Conservation (phyloP, 2,329 filamentous ascomycete species). For the Exophiala mesophila region DNA sequence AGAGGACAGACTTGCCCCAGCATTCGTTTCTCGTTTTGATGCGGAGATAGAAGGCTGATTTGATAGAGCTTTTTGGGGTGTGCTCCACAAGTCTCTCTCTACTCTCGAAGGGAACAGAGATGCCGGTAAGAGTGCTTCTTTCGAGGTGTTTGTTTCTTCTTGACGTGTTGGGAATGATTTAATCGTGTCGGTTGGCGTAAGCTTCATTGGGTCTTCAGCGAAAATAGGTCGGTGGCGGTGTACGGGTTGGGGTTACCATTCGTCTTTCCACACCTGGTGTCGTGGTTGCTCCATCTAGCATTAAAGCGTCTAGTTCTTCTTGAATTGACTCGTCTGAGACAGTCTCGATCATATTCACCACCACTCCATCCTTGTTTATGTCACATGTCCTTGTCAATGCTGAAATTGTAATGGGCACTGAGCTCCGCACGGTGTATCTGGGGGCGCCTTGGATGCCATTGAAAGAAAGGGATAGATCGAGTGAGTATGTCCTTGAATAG, state of each 20-base stretch:
- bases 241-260: constrained; percentile 4
- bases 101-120: no score
- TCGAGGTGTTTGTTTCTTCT: no score
- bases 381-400: constrained; percentile 7
- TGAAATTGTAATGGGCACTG: constrained; percentile 9
- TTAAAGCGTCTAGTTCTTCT: constrained; percentile 1
- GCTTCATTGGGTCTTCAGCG: no score
- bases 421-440: constrained; percentile 13
- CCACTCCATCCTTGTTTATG: constrained; percentile 3
- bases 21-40: no score
- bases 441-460: constrained; percentile 16
- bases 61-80: no score
- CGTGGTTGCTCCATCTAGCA: no score
- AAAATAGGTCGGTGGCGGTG: constrained; percentile 20
- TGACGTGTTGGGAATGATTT: no score
- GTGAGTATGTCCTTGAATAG: constrained; percentile 14
- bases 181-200: neutral
- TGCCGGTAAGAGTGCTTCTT: no score
- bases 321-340: constrained; percentile 2
- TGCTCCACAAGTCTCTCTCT: no score
- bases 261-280: neutral
- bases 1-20: no score
- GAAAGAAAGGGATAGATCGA: constrained; percentile 15
- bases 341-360: constrained; percentile 6
- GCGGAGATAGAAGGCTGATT: no score